These are phyloP conservation scores for Xylaria sp. DNA, from an alignment of 2,329 filamentous ascomycete genomes.

Conservation along the genomic window DNA sequence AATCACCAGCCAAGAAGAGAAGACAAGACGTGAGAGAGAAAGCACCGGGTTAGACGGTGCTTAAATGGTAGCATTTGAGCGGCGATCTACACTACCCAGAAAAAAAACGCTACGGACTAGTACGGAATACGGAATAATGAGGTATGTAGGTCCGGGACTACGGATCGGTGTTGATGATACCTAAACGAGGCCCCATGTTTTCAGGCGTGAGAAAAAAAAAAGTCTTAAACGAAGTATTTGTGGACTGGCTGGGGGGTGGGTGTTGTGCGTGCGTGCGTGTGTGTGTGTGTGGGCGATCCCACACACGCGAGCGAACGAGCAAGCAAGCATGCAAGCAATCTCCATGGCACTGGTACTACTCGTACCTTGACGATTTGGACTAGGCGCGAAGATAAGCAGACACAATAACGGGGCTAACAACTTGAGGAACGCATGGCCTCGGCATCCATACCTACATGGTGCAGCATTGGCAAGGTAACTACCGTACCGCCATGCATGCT, in stretches of 20 bases:
- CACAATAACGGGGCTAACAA: constrained; percentile 13
- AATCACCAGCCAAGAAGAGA: background rate
- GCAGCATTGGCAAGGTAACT: background rate
- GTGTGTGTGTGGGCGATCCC: background rate
- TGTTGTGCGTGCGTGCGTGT: background rate
- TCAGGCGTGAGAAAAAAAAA: background rate
- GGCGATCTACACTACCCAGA: background rate
- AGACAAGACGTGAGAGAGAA: constrained; percentile 2
- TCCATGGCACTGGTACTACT: background rate
- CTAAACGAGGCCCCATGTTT: background rate
- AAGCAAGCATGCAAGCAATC: constrained; percentile 11
- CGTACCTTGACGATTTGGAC: background rate
- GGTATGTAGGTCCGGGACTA: background rate
- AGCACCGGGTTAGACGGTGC: constrained; percentile 3
- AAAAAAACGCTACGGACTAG: background rate
- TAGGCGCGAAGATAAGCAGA: constrained; percentile 15
- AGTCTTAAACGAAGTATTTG: background rate
- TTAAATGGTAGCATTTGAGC: constrained; percentile 1
- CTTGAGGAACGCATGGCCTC: constrained; percentile 2
- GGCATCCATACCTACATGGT: constrained; percentile 2
- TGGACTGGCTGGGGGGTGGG: background rate
- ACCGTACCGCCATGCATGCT: background rate
- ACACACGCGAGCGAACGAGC: background rate
- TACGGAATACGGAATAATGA: background rate
- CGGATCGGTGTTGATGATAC: background rate